Evolutionary conservation across 306 rosid species (phyloP).

Genomic region (Abrus precatorius): DNA sequence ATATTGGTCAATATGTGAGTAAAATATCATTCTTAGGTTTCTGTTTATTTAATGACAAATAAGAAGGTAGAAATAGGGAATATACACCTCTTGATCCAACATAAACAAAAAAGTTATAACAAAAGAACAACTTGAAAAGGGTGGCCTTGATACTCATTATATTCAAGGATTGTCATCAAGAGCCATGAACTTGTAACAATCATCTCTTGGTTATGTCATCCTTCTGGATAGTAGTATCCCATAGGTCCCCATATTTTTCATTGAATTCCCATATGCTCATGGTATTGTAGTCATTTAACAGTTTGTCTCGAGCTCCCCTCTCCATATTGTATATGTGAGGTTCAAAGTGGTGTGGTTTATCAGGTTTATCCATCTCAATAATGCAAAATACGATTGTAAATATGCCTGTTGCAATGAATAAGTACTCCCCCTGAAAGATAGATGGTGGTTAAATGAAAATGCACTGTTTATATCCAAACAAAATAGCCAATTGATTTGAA

Average conservation of each 20-base stretch:
- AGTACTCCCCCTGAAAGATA: slow-evolving; percentile 81
- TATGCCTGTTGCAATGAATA: slow-evolving; percentile 83
- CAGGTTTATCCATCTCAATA: slow-evolving; percentile 97
- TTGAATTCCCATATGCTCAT: slow-evolving; percentile 97
- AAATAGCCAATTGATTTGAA: not conserved
- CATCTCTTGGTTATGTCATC: slow-evolving; percentile 69
- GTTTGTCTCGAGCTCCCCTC: slow-evolving; percentile 88
- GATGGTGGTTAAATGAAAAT: not conserved
- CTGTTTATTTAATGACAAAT: not conserved
- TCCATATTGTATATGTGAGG: slow-evolving; percentile 98
- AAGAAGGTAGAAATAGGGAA: slow-evolving; percentile 20
- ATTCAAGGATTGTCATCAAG: slow-evolving; percentile 31
- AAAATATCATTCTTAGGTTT: slow-evolving; percentile 6
- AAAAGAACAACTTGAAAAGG: slow-evolving; percentile 18
- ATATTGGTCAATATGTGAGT: not conserved
- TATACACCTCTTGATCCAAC: slow-evolving; percentile 38
- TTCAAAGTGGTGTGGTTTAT: slow-evolving; percentile 91
- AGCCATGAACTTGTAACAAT: slow-evolving; percentile 7
- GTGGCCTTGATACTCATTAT: slow-evolving; percentile 30
- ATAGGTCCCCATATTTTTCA: slow-evolving; percentile 87
- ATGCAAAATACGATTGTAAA: slow-evolving; percentile 82
- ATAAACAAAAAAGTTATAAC: not conserved
- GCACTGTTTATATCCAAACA: slow-evolving; percentile 1
- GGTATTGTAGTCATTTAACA: slow-evolving; percentile 86
- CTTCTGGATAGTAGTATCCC: slow-evolving; percentile 88